Conservation (phyloP, 805 yeast genomes). For the Kuraishia cidri region DNA sequence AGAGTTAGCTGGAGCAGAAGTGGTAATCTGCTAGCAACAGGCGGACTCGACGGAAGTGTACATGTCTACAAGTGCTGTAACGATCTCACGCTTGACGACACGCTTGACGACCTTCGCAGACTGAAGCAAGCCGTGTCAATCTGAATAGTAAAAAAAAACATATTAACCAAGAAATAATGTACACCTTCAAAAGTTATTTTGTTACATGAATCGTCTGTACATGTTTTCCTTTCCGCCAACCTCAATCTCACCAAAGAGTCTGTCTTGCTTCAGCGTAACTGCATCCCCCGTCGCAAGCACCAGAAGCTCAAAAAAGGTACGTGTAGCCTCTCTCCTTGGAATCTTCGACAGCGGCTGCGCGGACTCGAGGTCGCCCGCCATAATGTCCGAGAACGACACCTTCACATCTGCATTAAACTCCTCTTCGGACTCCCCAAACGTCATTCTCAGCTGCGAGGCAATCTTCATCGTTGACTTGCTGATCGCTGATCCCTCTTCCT, state of each 20-base stretch:
- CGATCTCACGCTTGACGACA: background rate
- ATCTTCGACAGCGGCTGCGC: slow-evolving; percentile 24
- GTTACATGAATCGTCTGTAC: slow-evolving; percentile 2
- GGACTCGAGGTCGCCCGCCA: slow-evolving; percentile 25
- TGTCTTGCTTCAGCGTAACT: slow-evolving; percentile 49
- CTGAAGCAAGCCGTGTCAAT: too few relatives aligned
- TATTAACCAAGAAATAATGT: too few relatives aligned
- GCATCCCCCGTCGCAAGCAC: slow-evolving; percentile 77
- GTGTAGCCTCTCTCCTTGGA: slow-evolving; percentile 52
- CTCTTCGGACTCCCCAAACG: slow-evolving; percentile 11
- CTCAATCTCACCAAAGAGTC: slow-evolving; percentile 50
- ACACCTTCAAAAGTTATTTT: too few relatives aligned
- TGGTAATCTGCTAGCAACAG: slow-evolving; percentile 8
- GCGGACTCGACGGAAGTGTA: slow-evolving; percentile 15
- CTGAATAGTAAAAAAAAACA: too few relatives aligned
- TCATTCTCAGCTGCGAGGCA: slow-evolving; percentile 33
- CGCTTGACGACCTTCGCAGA: background rate
- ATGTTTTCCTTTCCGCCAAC: slow-evolving; percentile 17
- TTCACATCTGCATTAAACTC: slow-evolving; percentile 7
- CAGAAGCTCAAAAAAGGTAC: slow-evolving; percentile 72
- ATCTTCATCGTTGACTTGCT: slow-evolving; percentile 45
- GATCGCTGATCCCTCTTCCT: slow-evolving; percentile 18
- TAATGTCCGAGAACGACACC: slow-evolving; percentile 27
- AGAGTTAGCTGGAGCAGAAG: slow-evolving; percentile 4
- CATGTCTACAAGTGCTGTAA: slow-evolving; percentile 5